phyloP scores from a whole-genome alignment of 2,329 filamentous ascomycete species.

The Phoma sp. region DNA sequence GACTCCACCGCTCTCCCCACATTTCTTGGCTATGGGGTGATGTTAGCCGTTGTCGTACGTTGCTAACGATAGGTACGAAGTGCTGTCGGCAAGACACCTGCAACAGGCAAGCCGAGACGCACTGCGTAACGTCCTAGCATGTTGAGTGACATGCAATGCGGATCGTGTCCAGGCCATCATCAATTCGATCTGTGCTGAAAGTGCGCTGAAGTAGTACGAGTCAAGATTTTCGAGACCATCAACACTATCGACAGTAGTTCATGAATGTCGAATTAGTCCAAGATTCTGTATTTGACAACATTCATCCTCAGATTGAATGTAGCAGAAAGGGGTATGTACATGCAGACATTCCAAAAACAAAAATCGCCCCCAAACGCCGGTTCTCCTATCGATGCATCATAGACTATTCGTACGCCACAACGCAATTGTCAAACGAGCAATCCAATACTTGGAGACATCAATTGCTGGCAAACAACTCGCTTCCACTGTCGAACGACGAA shows the following conservation, averaged over 20 bases:
- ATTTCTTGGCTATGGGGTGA: slow-evolving; percentile 10
- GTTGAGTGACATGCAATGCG: not conserved
- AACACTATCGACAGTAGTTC: too few relatives aligned
- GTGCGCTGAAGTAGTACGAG: too few relatives aligned
- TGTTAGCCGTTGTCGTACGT: slow-evolving; percentile 9
- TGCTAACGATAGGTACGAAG: slow-evolving; percentile 3
- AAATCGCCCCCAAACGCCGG: slow-evolving; percentile 8
- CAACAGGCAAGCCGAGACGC: slow-evolving; percentile 6
- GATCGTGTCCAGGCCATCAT: too few relatives aligned
- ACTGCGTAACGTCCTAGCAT: not conserved
- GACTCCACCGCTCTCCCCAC: not conserved
- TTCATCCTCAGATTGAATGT: too few relatives aligned
- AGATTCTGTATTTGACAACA: too few relatives aligned
- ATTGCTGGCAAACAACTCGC: slow-evolving; percentile 13
- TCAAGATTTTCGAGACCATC: too few relatives aligned
- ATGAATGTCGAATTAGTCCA: too few relatives aligned
- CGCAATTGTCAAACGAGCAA: not conserved
- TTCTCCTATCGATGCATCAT: slow-evolving; percentile 7
- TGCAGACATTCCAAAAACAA: not conserved
- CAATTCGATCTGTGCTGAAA: too few relatives aligned
- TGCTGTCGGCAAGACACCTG: not conserved
- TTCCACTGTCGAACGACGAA: slow-evolving; percentile 19
- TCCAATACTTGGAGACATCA: slow-evolving; percentile 2
- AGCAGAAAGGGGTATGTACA: slow-evolving; percentile 8
- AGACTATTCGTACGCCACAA: not conserved